Evolutionary conservation across 2,329 filamentous ascomycete species (phyloP).

Genomic region (Helotiales sp.): DNA sequence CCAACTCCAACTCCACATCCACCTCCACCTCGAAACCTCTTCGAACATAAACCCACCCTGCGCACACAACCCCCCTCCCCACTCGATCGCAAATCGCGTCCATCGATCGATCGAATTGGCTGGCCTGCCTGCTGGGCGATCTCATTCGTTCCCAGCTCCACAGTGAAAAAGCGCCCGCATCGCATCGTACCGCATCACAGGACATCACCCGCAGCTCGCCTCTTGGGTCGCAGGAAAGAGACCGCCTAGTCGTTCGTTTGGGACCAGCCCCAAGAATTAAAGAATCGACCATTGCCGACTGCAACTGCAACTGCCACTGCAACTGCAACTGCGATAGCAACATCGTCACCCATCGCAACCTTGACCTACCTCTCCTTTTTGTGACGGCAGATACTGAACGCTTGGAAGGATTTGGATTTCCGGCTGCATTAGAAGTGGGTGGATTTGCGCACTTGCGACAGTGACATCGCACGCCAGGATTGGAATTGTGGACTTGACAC

Average conservation of each 20-base stretch:
- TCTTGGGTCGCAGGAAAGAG: conserved; percentile 36
- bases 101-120: background rate
- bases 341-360: background rate
- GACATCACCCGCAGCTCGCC: conserved; percentile 36
- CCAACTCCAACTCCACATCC: background rate
- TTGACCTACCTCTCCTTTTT: background rate
- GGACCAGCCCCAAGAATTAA: conserved; percentile 23
- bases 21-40: background rate
- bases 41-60: background rate
- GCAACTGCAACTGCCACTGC: background rate
- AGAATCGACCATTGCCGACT: conserved; percentile 22
- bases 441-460: background rate
- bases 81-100: background rate
- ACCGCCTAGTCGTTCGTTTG: conserved; percentile 21
- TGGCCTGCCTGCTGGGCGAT: background rate
- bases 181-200: conserved; percentile 32
- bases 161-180: conserved; percentile 24
- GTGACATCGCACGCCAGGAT: background rate
- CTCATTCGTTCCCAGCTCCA: conserved; percentile 20
- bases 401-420: background rate
- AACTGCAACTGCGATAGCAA: too few relatives aligned
- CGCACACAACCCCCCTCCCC: too few relatives aligned
- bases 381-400: background rate
- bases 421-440: background rate
- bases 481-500: background rate